A percentile compares a stretch with the other conserved stretches of the same genome.
phyloP scores from a whole-genome alignment of 495 filamentous ascomycete species.

The Neohortaea acidophila region DNA sequence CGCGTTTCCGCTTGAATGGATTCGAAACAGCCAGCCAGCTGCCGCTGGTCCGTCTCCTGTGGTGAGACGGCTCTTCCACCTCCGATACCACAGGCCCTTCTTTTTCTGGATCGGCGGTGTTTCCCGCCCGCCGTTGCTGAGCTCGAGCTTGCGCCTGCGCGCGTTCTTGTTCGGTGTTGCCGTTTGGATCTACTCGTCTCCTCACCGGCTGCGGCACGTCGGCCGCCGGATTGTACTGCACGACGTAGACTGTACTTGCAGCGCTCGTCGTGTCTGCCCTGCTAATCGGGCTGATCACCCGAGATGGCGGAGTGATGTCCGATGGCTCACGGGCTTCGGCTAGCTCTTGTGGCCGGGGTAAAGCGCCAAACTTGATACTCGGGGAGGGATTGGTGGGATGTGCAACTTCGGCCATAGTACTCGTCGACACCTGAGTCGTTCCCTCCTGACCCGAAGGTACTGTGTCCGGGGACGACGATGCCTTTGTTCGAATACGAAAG shows the following conservation, averaged over 20 bases:
- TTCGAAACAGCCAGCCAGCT: constrained; percentile 37
- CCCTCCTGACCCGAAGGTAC: no score
- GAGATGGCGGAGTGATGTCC: constrained; percentile 47
- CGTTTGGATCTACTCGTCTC: constrained; percentile 4
- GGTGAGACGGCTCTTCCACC: not conserved
- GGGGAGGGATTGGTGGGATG: not conserved
- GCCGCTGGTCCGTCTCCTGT: not conserved
- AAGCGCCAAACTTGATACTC: constrained; percentile 6
- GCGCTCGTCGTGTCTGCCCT: constrained; percentile 63
- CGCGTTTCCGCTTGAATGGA: constrained; percentile 38
- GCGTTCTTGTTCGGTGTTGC: constrained; percentile 3
- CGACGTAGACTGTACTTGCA: constrained; percentile 69
- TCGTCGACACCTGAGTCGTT: no score
- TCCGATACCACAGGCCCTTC: constrained; percentile 16
- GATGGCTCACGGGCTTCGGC: constrained; percentile 8
- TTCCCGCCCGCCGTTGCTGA: not conserved
- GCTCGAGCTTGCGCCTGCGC: constrained; percentile 1
- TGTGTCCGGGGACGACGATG: no score
- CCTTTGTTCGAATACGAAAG: no score
- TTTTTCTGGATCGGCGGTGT: constrained; percentile 12
- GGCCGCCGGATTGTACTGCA: constrained; percentile 64
- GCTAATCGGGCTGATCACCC: constrained; percentile 56
- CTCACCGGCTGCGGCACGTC: constrained; percentile 9
- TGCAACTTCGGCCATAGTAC: not conserved
- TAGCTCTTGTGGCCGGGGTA: constrained; percentile 7